phyloP scores from a whole-genome alignment of 768 basidiomycete genomes.

The Aureoboletus auriporus region DNA sequence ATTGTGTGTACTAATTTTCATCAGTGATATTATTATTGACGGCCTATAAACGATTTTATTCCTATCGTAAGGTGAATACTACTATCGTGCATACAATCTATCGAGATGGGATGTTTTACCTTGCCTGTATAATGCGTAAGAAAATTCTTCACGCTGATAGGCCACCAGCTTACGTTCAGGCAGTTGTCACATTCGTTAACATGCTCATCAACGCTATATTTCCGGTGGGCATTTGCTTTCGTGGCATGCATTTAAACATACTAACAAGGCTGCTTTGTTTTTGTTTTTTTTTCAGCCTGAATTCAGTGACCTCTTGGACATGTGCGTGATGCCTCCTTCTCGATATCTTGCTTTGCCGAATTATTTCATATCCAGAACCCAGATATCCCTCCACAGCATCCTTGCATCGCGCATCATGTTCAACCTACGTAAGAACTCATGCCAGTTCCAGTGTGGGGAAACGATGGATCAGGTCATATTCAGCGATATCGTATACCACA shows the following conservation, averaged over 20 bases:
- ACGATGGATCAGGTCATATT: background rate
- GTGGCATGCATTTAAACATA: background rate
- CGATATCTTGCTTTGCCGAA: background rate
- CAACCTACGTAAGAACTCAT: conserved; percentile 5
- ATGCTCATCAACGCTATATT: conserved; percentile 3
- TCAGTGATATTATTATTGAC: conserved; percentile 10
- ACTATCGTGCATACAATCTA: conserved; percentile 9
- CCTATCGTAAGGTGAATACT: conserved; percentile 1
- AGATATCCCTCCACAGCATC: conserved; percentile 3
- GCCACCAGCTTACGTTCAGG: background rate
- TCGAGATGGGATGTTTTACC: conserved; percentile 15
- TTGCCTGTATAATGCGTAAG: conserved; percentile 17
- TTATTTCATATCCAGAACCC: background rate
- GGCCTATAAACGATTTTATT: conserved; percentile 1
- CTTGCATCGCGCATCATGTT: conserved; percentile 14
- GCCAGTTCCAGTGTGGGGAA: background rate
- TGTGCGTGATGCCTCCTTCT: background rate
- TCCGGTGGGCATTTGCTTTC: conserved; percentile 3
- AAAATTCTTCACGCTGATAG: too few species aligned
- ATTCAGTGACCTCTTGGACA: conserved; percentile 1
- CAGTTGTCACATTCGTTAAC: conserved; percentile 17
- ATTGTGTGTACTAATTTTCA: background rate
- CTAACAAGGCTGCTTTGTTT: background rate
- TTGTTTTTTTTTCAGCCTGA: conserved; percentile 1
- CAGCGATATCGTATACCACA: background rate